phyloP scores from a whole-genome alignment of 139 green algal genomes.

The Chlorella ohadii region DNA sequence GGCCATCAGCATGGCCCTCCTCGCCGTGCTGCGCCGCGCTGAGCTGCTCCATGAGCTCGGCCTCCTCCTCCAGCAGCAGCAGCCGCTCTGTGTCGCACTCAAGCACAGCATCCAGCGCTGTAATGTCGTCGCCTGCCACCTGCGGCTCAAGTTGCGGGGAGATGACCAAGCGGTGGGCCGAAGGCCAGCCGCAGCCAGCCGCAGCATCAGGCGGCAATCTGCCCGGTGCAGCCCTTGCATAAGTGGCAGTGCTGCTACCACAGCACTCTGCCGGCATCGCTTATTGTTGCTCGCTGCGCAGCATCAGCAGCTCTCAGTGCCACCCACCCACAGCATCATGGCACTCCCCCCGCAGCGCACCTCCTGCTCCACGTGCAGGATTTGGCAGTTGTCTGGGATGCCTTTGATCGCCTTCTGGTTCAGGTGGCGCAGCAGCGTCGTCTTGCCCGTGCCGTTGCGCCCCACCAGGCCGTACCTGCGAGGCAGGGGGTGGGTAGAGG shows the following conservation, averaged over 20 bases:
- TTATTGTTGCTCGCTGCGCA: conserved; percentile 63
- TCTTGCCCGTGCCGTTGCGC: conserved; percentile 91
- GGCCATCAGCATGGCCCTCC: no score
- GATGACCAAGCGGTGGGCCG: not conserved
- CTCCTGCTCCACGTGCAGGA: conserved; percentile 93
- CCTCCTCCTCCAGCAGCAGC: conserved; percentile 79
- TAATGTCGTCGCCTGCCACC: conserved; percentile 23
- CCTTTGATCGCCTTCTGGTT: conserved; percentile 76
- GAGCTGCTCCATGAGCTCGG: conserved; percentile 53
- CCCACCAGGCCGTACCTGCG: conserved; percentile 79
- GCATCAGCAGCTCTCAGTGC: no score
- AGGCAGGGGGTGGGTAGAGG: not conserved
- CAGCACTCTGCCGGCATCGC: conserved; percentile 40
- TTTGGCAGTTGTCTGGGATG: conserved; percentile 77
- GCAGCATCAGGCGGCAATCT: no score
- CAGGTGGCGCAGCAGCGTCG: conserved; percentile 87
- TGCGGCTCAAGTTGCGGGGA: not conserved
- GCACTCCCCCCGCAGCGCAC: conserved; percentile 69
- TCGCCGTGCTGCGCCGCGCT: not conserved
- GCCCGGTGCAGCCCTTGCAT: no score
- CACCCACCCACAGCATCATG: no score
- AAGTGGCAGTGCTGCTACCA: no score
- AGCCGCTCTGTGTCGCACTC: conserved; percentile 81
- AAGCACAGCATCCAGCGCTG: conserved; percentile 71
- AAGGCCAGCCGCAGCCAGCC: no score